phyloP scores from a whole-genome alignment of 2,329 filamentous ascomycete genomes.

The Byssothecium circinans region DNA sequence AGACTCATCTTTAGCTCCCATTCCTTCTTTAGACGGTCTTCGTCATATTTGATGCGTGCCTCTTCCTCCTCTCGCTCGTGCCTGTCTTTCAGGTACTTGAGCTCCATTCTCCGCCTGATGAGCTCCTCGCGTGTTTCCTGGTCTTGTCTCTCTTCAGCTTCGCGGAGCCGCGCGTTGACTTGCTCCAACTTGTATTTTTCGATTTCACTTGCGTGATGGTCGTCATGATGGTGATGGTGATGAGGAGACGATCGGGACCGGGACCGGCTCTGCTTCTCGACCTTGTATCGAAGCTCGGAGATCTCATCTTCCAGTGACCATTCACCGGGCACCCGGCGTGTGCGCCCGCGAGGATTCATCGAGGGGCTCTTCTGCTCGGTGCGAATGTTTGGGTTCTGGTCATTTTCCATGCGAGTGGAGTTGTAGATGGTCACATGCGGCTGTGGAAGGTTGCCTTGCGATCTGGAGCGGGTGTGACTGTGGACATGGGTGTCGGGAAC shows the following conservation, averaged over 20 bases:
- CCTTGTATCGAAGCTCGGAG: conserved; percentile 31
- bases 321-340: conserved; percentile 36
- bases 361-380: conserved; percentile 33
- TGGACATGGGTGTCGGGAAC: conserved; percentile 27
- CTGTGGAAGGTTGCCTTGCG: conserved; percentile 47
- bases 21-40: conserved; percentile 35
- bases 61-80: conserved; percentile 36
- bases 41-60: conserved; percentile 25
- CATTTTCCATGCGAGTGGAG: conserved; percentile 44
- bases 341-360: conserved; percentile 31
- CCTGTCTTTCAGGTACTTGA: conserved; percentile 41
- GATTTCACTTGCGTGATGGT: conserved; percentile 26
- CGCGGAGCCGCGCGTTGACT: conserved; percentile 39
- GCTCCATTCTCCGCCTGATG: conserved; percentile 35
- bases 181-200: conserved; percentile 39
- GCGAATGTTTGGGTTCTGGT: conserved; percentile 37
- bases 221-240: conserved; percentile 20
- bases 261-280: conserved; percentile 27
- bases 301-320: conserved; percentile 41
- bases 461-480: conserved; percentile 49
- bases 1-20: conserved; percentile 34
- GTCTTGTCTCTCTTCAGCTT: conserved; percentile 36
- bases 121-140: conserved; percentile 43
- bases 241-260: conserved; percentile 26
- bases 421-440: conserved; percentile 53